Conservation (phyloP, 164 flowering plant genomes). For the Stephania cephalantha region DNA sequence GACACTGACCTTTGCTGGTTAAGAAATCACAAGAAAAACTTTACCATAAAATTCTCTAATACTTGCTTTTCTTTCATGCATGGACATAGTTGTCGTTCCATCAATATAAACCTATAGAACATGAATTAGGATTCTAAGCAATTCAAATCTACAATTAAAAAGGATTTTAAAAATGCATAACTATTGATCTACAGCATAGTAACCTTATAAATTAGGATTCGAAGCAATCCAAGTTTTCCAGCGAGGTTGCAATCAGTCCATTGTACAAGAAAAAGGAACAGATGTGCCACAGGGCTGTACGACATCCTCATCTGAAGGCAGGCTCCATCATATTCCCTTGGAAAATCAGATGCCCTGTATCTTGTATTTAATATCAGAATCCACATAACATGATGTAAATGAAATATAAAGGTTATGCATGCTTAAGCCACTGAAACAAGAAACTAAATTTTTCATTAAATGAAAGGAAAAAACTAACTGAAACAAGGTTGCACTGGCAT, state of each 20-base stretch:
- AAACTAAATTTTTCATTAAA: too few species aligned
- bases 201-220: slow-evolving; percentile 69
- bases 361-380: slow-evolving; percentile 6
- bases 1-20: background rate
- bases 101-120: slow-evolving; percentile 57
- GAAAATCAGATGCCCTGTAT: slow-evolving; percentile 79
- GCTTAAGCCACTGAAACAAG: background rate
- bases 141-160: background rate
- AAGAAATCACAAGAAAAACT: background rate
- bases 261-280: slow-evolving; percentile 82
- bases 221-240: slow-evolving; percentile 72
- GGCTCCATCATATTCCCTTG: slow-evolving; percentile 86
- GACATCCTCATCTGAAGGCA: slow-evolving; percentile 94
- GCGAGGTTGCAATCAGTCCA: slow-evolving; percentile 94
- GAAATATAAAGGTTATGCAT: background rate
- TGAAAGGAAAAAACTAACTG: background rate
- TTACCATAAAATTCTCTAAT: slow-evolving; percentile 73
- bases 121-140: background rate
- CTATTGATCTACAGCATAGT: background rate
- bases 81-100: slow-evolving; percentile 71
- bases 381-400: slow-evolving; percentile 1
- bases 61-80: slow-evolving; percentile 73
- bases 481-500: background rate
- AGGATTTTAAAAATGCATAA: slow-evolving; percentile 1
- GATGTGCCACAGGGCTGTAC: slow-evolving; percentile 82